Conservation (phyloP, 1,284 basidiomycete species). For the Mycena sp. region DNA sequence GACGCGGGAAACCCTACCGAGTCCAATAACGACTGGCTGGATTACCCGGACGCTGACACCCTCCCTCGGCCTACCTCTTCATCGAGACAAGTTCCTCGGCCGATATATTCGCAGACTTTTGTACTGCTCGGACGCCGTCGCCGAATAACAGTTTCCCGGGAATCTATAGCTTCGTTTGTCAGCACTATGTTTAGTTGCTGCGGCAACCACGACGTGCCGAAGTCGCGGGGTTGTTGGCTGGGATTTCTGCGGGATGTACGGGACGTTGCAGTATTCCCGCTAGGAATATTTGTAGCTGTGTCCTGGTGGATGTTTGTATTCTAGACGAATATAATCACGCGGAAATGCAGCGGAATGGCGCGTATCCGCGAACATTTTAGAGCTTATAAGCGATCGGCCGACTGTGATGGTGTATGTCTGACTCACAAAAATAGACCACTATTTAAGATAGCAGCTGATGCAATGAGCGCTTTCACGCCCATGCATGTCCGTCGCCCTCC, state of each 20-base stretch:
- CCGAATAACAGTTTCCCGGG: slow-evolving; percentile 51
- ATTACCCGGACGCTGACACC: slow-evolving; percentile 34
- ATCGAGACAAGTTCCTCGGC: slow-evolving; percentile 27
- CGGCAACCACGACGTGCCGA: slow-evolving; percentile 22
- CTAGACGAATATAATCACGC: slow-evolving; percentile 33
- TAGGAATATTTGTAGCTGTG: slow-evolving; percentile 50
- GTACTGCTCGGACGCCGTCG: slow-evolving; percentile 54
- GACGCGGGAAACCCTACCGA: slow-evolving; percentile 46
- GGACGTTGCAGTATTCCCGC: slow-evolving; percentile 54
- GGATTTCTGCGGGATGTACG: slow-evolving; percentile 49
- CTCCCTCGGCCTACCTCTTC: slow-evolving; percentile 40
- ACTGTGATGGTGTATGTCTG: slow-evolving; percentile 13
- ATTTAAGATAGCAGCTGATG: slow-evolving; percentile 1
- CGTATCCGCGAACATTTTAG: no score
- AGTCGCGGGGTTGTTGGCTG: slow-evolving; percentile 37
- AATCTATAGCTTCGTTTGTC: slow-evolving; percentile 35
- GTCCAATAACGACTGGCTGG: slow-evolving; percentile 36
- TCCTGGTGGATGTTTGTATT: slow-evolving; percentile 48
- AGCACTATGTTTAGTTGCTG: slow-evolving; percentile 24
- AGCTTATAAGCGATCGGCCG: neutral
- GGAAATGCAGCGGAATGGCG: neutral
- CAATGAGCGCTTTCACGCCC: slow-evolving; percentile 3
- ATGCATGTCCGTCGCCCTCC: slow-evolving; percentile 33
- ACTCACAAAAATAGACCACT: slow-evolving; percentile 8
- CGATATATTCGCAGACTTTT: slow-evolving; percentile 54